These are phyloP conservation scores for Penicillium sp. DNA, from an alignment of 2,329 filamentous ascomycete genomes.

Conservation along the genomic window DNA sequence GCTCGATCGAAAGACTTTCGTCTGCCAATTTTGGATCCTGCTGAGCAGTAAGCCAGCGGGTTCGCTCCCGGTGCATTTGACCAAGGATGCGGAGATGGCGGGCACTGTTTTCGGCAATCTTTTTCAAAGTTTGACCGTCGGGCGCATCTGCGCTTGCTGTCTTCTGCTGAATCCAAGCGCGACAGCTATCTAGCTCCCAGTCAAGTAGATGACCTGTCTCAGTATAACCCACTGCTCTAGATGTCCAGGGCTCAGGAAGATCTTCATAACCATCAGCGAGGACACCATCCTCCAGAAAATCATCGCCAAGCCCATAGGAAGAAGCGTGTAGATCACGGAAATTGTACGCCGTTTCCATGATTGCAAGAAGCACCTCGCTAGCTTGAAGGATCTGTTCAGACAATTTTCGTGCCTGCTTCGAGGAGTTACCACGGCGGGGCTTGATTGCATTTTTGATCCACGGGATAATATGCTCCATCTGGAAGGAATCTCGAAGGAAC, in stretches of 20 bases:
- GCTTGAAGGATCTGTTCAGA: slow-evolving; percentile 63
- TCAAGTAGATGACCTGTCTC: slow-evolving; percentile 43
- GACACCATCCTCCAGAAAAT: slow-evolving; percentile 66
- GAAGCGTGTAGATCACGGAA: slow-evolving; percentile 72
- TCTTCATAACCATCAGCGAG: slow-evolving; percentile 64
- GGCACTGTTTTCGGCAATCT: slow-evolving; percentile 54
- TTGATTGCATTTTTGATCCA: slow-evolving; percentile 79
- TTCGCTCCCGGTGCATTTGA: slow-evolving; percentile 60
- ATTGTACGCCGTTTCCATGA: slow-evolving; percentile 63
- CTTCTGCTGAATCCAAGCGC: slow-evolving; percentile 39
- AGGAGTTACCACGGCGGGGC: slow-evolving; percentile 64
- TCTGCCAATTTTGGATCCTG: slow-evolving; percentile 50
- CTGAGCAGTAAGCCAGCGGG: slow-evolving; percentile 59
- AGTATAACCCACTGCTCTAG: slow-evolving; percentile 47
- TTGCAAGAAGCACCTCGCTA: slow-evolving; percentile 69
- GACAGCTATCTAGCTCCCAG: slow-evolving; percentile 42
- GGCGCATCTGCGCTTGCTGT: slow-evolving; percentile 31
- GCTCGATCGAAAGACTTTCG: slow-evolving; percentile 51
- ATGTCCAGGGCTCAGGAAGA: slow-evolving; percentile 85
- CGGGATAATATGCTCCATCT: slow-evolving; percentile 72
- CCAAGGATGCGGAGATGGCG: slow-evolving; percentile 60
- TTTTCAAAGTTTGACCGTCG: slow-evolving; percentile 40
- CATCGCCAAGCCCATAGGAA: slow-evolving; percentile 71
- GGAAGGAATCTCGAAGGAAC: slow-evolving; percentile 75
- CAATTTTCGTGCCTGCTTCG: slow-evolving; percentile 52